Conservation (phyloP, 441 rosid genomes). For the Populus hybrid region DNA sequence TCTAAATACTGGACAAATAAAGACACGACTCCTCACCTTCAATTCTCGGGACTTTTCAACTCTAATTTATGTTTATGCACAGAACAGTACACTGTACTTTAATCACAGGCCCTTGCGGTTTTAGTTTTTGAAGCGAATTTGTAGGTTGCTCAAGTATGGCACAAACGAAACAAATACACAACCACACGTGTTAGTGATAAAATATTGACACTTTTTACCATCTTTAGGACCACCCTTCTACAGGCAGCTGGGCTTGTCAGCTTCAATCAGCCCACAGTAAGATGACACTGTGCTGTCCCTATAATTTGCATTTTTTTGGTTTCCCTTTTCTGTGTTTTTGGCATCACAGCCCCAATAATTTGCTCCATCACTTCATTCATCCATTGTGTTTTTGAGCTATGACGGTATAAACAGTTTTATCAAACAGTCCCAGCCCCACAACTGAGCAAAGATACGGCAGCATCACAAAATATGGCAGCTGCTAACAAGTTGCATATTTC, state of each 20-base stretch:
- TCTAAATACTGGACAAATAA: too few species aligned
- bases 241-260: not conserved
- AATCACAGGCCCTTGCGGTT: not conserved
- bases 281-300: too few species aligned
- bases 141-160: not conserved
- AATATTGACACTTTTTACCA: not conserved
- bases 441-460: not conserved
- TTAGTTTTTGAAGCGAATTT: not conserved
- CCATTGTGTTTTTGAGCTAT: not conserved
- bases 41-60: too few species aligned
- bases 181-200: too few species aligned
- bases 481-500: not conserved
- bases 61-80: too few species aligned
- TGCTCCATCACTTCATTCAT: not conserved
- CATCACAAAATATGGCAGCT: not conserved
- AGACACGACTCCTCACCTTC: too few species aligned
- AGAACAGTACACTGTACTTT: too few species aligned
- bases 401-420: not conserved
- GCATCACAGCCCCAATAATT: not conserved
- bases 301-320: not conserved
- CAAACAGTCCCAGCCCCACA: not conserved
- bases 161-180: not conserved
- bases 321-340: not conserved
- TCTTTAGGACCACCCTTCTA: not conserved
- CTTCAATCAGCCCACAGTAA: too few species aligned